Evolutionary conservation across 345 rosid species (phyloP), one percentile per base, ranked within the genome.

Genomic region (Hibiscus tridactylites): DNA sequence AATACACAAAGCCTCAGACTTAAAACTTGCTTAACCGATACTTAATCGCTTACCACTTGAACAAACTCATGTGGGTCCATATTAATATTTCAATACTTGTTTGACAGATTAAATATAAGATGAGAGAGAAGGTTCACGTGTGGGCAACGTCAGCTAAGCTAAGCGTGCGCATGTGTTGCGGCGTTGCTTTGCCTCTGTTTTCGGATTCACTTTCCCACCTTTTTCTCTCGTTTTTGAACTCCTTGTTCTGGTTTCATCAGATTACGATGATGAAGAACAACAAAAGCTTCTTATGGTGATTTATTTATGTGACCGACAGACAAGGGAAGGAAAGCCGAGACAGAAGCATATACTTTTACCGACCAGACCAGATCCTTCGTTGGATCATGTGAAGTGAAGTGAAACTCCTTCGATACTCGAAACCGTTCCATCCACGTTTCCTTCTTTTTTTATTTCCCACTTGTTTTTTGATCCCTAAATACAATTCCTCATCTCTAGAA

Each of bases 151-250:
- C 74, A 78, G 60, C 79, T 31, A 0, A 64, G 68, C 12, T 21
- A 21, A 21, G 15, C 16, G 35, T 47, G 6, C 53, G 80, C 87
- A 75, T 33, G 73, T 52, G 82, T 73, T 83, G 84, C 85, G 88
- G 82, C 88, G 86, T 52, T 80, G 83, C 64, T 12, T 12, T 54
- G 54, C 28, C 50, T 39, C 1, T 17, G 28, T 9, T 13, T 71
- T 67, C 24, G 65, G 24, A 56, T 64, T 44, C n/a, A n/a, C n/a
- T n/a, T n/a, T n/a, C n/a, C n/a, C n/a, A n/a, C 28, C 15, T 12
- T 3, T 67, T 29, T 3, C 28, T 37, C 35, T 64, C 57, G 3
- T 71, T 67, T 29, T 44, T 11, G 17, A 13, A 16, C 42, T 33
- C 37, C 37, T 33, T 35, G 3, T 35, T 6, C 39, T 37, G 1